Evolutionary conservation across 2,329 filamentous ascomycete genomes (phyloP).

Genomic region (Didymellaceae sp.): DNA sequence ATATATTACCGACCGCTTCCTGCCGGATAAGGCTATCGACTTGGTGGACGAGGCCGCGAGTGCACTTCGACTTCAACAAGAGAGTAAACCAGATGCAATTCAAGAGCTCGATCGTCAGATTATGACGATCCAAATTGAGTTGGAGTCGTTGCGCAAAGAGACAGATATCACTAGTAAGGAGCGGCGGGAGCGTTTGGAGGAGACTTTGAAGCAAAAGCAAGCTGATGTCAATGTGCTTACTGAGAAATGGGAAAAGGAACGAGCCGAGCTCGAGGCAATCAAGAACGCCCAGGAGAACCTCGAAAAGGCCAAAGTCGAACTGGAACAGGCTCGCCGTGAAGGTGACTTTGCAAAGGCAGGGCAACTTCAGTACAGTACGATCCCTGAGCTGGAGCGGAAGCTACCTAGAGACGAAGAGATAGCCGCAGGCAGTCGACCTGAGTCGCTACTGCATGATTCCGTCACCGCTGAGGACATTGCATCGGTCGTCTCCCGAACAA

Average conservation of each 20-base stretch:
- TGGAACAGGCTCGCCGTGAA: constrained; percentile 85
- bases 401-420: constrained; percentile 74
- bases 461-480: constrained; percentile 97
- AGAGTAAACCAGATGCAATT: constrained; percentile 95
- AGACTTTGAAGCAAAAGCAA: constrained; percentile 76
- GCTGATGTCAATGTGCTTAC: constrained; percentile 77
- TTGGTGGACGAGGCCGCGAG: constrained; percentile 95
- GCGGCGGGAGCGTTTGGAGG: constrained; percentile 83
- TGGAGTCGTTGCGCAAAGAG: constrained; percentile 93
- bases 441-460: constrained; percentile 83
- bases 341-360: constrained; percentile 91
- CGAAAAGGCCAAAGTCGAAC: constrained; percentile 81
- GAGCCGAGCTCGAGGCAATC: constrained; percentile 81
- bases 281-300: constrained; percentile 89
- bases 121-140: constrained; percentile 95
- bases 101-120: constrained; percentile 92
- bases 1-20: constrained; percentile 94
- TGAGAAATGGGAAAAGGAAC: constrained; percentile 88
- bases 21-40: constrained; percentile 97
- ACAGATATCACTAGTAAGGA: constrained; percentile 89
- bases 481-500: constrained; percentile 85
- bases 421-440: constrained; percentile 38
- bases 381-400: constrained; percentile 79
- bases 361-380: constrained; percentile 86
- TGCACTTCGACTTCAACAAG: constrained; percentile 87